These are phyloP conservation scores for Solanum lycopersicoides DNA, from an alignment of 257 asterid genomes.

Conservation along the genomic window DNA sequence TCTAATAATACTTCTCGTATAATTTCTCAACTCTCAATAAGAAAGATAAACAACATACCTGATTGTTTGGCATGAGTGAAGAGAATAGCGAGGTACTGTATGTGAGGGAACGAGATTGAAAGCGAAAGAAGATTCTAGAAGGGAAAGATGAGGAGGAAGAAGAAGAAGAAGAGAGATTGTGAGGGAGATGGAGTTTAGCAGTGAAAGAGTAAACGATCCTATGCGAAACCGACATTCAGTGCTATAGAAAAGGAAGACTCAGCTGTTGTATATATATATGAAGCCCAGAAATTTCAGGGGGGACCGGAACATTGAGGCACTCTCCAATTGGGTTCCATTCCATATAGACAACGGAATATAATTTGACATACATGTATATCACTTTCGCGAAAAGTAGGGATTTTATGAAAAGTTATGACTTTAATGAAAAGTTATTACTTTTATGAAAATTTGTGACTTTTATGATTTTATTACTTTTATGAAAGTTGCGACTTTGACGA, in stretches of 20 bases:
- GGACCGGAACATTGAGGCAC: background rate
- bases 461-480: no score
- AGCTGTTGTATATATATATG: background rate
- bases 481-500: no score
- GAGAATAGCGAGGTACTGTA: background rate
- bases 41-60: conserved; percentile 42
- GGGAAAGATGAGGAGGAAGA: background rate
- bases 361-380: no score
- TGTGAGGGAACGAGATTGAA: conserved; percentile 2
- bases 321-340: background rate
- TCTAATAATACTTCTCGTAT: background rate
- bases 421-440: no score
- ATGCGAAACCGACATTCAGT: conserved; percentile 40
- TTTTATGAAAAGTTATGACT: no score
- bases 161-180: background rate
- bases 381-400: no score
- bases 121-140: conserved; percentile 9
- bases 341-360: no score
- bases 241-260: background rate
- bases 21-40: background rate
- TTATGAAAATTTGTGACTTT: no score
- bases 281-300: background rate
- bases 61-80: conserved; percentile 41
- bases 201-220: conserved; percentile 20
- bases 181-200: background rate